Conservation (phyloP, 345 rosid genomes). For the Moringa oleifera region DNA sequence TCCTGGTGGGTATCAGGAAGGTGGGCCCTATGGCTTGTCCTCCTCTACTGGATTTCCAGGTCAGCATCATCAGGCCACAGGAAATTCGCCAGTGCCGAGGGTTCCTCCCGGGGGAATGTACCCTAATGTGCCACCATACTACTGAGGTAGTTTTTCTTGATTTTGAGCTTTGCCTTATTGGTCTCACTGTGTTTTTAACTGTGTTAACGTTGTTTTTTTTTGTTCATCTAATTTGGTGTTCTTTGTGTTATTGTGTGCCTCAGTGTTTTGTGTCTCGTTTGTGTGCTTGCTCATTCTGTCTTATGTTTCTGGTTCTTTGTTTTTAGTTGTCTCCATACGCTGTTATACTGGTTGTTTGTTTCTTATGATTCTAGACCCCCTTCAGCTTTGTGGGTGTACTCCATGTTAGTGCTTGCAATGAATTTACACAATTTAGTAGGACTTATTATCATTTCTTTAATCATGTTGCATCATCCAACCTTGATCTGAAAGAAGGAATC, state of each 20-base stretch:
- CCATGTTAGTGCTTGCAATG: no score
- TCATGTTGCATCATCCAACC: no score
- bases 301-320: not conserved
- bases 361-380: no score
- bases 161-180: slow-evolving; percentile 3
- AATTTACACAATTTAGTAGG: no score
- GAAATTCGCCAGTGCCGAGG: slow-evolving; percentile 64
- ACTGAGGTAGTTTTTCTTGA: slow-evolving; percentile 45
- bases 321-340: not conserved
- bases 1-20: slow-evolving; percentile 68
- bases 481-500: no score
- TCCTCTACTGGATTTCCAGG: slow-evolving; percentile 51
- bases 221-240: not conserved
- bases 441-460: no score
- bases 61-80: slow-evolving; percentile 60
- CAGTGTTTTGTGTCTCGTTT: not conserved
- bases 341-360: not conserved
- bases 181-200: not conserved
- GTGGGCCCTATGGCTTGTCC: slow-evolving; percentile 53
- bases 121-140: slow-evolving; percentile 63
- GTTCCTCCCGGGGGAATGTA: slow-evolving; percentile 77
- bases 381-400: no score
- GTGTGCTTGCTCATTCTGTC: not conserved
- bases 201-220: not conserved
- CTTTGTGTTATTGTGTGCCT: not conserved